Conservation (phyloP, 257 asterid genomes). For the Dorcoceras hygrometricum region DNA sequence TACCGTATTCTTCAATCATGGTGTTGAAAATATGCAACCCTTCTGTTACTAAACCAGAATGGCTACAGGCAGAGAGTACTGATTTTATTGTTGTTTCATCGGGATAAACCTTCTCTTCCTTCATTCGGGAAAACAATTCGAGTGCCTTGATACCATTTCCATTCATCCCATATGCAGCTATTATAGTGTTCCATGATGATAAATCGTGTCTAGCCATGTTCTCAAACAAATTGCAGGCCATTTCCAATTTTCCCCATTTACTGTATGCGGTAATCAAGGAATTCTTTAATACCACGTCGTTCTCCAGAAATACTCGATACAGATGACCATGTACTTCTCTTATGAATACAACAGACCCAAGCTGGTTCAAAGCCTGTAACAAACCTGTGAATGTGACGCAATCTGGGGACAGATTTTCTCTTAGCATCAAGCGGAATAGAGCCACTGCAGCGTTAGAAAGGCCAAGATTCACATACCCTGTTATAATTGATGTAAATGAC, state of each 20-base stretch:
- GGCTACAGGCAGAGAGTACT: slow-evolving; percentile 66
- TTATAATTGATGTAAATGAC: slow-evolving; percentile 57
- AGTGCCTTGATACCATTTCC: slow-evolving; percentile 43
- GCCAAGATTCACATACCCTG: slow-evolving; percentile 34
- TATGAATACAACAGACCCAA: slow-evolving; percentile 33
- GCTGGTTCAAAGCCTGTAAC: slow-evolving; percentile 44
- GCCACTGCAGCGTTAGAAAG: slow-evolving; percentile 36
- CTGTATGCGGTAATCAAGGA: slow-evolving; percentile 51
- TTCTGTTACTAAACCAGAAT: slow-evolving; percentile 41
- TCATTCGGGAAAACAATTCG: slow-evolving; percentile 40
- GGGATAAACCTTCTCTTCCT: slow-evolving; percentile 25
- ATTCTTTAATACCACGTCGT: slow-evolving; percentile 35
- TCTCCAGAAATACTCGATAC: slow-evolving; percentile 29
- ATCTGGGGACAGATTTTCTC: slow-evolving; percentile 39
- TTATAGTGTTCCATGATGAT: slow-evolving; percentile 59
- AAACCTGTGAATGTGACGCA: slow-evolving; percentile 41
- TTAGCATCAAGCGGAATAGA: slow-evolving; percentile 43
- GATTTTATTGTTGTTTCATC: slow-evolving; percentile 51
- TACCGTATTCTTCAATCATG: slow-evolving; percentile 42
- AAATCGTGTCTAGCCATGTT: slow-evolving; percentile 30
- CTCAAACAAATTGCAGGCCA: slow-evolving; percentile 41
- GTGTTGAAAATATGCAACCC: slow-evolving; percentile 41
- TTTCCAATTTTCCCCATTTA: slow-evolving; percentile 40
- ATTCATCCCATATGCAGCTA: slow-evolving; percentile 59
- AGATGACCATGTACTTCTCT: slow-evolving; percentile 47